Evolutionary conservation across 495 filamentous ascomycete species (phyloP).

Genomic region (Schizothecium vesticola): DNA sequence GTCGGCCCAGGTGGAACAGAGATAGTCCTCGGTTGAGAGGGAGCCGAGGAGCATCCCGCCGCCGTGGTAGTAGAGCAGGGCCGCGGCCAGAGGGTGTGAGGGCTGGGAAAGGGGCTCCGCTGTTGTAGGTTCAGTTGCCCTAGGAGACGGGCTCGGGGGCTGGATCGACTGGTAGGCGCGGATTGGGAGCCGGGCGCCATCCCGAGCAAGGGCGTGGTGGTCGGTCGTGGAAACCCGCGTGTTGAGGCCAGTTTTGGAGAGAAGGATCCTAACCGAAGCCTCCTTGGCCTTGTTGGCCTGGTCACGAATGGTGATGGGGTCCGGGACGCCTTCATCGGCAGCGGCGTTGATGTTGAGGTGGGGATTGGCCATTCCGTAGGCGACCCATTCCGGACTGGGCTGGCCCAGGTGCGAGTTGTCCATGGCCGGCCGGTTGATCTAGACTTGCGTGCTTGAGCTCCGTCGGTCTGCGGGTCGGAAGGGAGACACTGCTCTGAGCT

Average conservation of each 20-base stretch:
- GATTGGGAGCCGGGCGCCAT: neutral
- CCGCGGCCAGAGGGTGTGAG: neutral
- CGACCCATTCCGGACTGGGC: neutral
- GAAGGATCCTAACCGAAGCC: neutral
- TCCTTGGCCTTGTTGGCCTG: neutral
- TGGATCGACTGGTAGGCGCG: neutral
- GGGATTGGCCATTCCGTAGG: neutral
- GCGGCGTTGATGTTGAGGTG: neutral
- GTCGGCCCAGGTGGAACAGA: constrained; percentile 36
- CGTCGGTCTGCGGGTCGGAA: neutral
- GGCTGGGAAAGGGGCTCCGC: neutral
- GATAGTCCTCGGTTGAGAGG: constrained; percentile 42
- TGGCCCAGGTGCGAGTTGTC: neutral
- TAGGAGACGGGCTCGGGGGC: neutral
- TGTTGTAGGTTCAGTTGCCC: neutral
- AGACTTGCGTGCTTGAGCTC: neutral
- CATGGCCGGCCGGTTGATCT: neutral
- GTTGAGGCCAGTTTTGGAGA: neutral
- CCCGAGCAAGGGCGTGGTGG: neutral
- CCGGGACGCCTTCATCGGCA: neutral
- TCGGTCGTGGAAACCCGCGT: neutral
- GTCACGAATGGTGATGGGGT: neutral
- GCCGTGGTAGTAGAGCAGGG: constrained; percentile 46
- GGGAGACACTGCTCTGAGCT: neutral
- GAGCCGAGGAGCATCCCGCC: constrained; percentile 48